Evolutionary conservation across 345 rosid genomes (phyloP).

Genomic region (Rhizophora apiculata): DNA sequence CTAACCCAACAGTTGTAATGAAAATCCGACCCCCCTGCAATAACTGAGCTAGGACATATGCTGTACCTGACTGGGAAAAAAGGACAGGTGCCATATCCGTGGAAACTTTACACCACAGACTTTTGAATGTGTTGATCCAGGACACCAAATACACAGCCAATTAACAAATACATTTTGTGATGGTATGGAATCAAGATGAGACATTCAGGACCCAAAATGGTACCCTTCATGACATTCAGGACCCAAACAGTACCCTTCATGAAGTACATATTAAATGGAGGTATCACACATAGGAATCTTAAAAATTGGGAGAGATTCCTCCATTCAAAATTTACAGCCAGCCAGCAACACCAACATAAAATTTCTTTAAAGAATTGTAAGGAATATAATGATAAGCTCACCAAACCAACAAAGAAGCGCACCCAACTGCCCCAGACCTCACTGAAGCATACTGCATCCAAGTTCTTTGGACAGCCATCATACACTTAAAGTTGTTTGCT

Average conservation of each 20-base stretch:
- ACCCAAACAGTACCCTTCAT: neutral
- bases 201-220: neutral
- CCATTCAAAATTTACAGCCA: neutral
- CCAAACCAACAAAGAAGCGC: conserved; percentile 98
- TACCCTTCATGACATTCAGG: neutral
- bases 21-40: no score
- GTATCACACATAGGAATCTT: neutral
- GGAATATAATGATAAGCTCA: conserved; percentile 33
- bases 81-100: neutral
- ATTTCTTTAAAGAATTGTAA: neutral
- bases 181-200: no score
- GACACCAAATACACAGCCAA: neutral
- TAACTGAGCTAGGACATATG: no score
- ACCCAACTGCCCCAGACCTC: conserved; percentile 72
- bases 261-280: neutral
- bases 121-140: neutral
- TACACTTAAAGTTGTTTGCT: conserved; percentile 86
- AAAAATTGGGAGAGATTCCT: neutral
- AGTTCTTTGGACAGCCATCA: conserved; percentile 97
- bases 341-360: neutral
- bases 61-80: no score
- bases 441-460: conserved; percentile 96
- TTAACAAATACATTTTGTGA: neutral
- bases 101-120: neutral
- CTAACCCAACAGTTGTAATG: no score